phyloP scores from a whole-genome alignment of 208 protist species.

The Wallacemonas sp. region DNA sequence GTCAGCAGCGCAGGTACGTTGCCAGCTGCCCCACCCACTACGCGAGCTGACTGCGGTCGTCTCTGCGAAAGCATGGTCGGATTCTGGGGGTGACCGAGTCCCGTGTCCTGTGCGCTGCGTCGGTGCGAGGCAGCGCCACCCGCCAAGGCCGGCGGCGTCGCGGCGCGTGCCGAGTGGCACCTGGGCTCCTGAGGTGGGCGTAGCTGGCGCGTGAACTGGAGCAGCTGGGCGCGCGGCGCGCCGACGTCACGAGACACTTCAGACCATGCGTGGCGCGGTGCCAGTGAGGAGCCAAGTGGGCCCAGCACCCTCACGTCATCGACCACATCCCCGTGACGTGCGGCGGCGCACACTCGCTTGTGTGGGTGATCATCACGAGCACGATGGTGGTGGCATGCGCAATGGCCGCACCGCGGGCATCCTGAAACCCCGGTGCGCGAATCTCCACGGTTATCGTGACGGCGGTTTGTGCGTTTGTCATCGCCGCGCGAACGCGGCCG shows the following conservation, averaged over 20 bases:
- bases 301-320: not conserved
- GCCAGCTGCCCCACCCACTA: not conserved
- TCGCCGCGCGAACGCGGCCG: not conserved
- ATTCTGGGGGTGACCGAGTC: no score
- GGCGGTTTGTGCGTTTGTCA: no score
- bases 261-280: slow-evolving; percentile 8
- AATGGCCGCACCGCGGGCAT: not conserved
- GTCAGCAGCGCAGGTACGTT: not conserved
- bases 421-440: not conserved
- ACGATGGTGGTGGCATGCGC: not conserved
- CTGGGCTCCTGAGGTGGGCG: slow-evolving; percentile 33
- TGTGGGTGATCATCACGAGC: not conserved
- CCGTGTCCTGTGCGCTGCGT: no score
- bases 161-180: slow-evolving; percentile 8
- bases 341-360: not conserved
- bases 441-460: no score
- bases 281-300: not conserved
- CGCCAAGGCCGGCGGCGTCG: not conserved
- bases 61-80: no score
- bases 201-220: slow-evolving; percentile 34
- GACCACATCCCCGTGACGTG: not conserved
- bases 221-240: slow-evolving; percentile 11
- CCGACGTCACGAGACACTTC: no score
- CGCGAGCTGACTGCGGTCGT: not conserved
- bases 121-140: not conserved